Evolutionary conservation across 441 rosid genomes (phyloP).

Genomic region (Theobroma grandiflorum): DNA sequence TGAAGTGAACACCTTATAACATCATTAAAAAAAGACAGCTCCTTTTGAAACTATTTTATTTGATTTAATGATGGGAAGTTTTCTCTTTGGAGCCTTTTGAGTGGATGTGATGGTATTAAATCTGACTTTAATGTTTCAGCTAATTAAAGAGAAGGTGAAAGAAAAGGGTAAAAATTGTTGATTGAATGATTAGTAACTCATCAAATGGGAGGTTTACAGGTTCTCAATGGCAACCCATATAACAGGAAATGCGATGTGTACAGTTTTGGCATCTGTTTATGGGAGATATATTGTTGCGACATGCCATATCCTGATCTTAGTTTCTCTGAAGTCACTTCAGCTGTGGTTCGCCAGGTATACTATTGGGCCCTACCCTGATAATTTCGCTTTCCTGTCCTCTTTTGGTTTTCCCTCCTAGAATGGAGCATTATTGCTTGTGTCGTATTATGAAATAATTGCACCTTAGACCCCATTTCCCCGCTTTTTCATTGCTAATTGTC

Average conservation of each 20-base stretch:
- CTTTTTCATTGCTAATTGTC: neutral
- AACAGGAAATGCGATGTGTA: slow-evolving; percentile 96
- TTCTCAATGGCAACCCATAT: slow-evolving; percentile 90
- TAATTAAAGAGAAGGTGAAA: neutral
- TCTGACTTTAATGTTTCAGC: neutral
- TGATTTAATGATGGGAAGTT: neutral
- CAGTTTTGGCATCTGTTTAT: slow-evolving; percentile 94
- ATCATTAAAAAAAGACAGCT: neutral
- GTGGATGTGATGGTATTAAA: neutral
- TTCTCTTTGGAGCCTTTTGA: neutral
- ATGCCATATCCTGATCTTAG: slow-evolving; percentile 98
- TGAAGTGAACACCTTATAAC: neutral
- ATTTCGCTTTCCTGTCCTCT: neutral
- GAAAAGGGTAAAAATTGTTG: neutral
- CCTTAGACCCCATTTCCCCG: neutral
- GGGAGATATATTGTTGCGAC: slow-evolving; percentile 99
- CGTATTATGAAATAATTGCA: neutral
- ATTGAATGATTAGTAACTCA: slow-evolving; percentile 26
- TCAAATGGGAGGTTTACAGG: slow-evolving; percentile 53
- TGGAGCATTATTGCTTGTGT: neutral
- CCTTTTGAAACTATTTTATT: neutral
- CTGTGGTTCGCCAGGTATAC: slow-evolving; percentile 89
- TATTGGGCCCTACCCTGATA: neutral
- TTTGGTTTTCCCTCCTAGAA: neutral
- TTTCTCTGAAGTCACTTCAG: slow-evolving; percentile 91